Evolutionary conservation across 768 basidiomycete genomes (phyloP).

Genomic region (Amanita jacksonii): DNA sequence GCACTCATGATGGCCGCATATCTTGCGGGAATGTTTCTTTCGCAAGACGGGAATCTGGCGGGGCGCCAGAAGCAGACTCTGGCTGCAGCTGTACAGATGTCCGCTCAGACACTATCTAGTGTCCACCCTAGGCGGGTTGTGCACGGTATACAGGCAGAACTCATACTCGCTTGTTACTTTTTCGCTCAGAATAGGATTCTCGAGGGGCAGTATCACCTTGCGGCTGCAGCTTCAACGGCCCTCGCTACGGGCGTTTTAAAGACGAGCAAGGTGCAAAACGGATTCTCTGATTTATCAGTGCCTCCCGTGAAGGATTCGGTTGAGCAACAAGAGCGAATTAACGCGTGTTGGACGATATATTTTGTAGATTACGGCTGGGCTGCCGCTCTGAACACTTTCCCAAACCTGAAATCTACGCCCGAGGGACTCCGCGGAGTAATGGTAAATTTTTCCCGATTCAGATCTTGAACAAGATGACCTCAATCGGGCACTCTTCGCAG

Average conservation of each 20-base stretch:
- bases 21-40: constrained; percentile 28
- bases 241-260: constrained; percentile 30
- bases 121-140: constrained; percentile 33
- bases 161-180: constrained; percentile 48
- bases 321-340: constrained; percentile 29
- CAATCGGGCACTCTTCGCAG: constrained; percentile 1
- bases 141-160: constrained; percentile 42
- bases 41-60: constrained; percentile 18
- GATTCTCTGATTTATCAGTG: constrained; percentile 14
- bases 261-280: constrained; percentile 16
- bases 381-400: constrained; percentile 26
- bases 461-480: too few species aligned
- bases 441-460: neutral
- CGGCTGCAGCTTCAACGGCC: constrained; percentile 26
- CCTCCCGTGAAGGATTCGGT: constrained; percentile 18
- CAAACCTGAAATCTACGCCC: constrained; percentile 3
- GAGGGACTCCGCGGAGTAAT: constrained; percentile 6
- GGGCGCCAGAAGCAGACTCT: constrained; percentile 27
- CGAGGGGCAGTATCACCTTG: constrained; percentile 32
- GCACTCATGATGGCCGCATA: constrained; percentile 30
- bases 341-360: constrained; percentile 27
- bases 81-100: constrained; percentile 30
- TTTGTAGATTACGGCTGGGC: constrained; percentile 31
- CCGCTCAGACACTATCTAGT: constrained; percentile 27
- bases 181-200: constrained; percentile 39